These are phyloP conservation scores for Zymoseptoria crescenta DNA, from an alignment of 2,329 filamentous ascomycete genomes.

Conservation along the genomic window DNA sequence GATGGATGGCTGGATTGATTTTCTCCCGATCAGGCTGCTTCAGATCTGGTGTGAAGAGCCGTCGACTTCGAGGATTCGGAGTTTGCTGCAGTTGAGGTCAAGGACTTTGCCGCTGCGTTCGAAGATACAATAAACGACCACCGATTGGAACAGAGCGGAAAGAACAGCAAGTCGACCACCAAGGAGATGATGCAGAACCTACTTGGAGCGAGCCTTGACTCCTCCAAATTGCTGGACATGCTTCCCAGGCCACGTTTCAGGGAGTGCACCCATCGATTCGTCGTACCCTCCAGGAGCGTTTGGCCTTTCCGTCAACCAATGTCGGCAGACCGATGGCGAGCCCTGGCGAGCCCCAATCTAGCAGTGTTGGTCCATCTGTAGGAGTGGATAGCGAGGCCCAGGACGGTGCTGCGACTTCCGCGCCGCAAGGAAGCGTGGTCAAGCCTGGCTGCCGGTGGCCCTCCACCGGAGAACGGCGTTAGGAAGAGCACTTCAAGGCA, in stretches of 20 bases:
- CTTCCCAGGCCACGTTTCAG: slow-evolving; percentile 16
- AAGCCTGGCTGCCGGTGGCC: slow-evolving; percentile 7
- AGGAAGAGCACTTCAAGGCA: slow-evolving; percentile 5
- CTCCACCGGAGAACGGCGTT: slow-evolving; percentile 1
- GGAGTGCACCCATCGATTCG: not conserved
- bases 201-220: slow-evolving; percentile 4
- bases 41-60: not conserved
- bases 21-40: not conserved
- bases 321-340: slow-evolving; percentile 12
- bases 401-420: slow-evolving; percentile 11
- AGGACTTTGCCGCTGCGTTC: slow-evolving; percentile 6
- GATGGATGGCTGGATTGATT: not conserved
- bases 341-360: slow-evolving; percentile 11
- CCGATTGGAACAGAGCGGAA: slow-evolving; percentile 12
- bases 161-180: slow-evolving; percentile 14
- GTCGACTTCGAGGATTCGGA: not conserved
- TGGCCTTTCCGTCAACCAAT: slow-evolving; percentile 14
- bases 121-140: slow-evolving; percentile 14
- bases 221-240: slow-evolving; percentile 6
- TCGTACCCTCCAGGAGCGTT: slow-evolving; percentile 9
- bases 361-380: slow-evolving; percentile 12
- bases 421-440: slow-evolving; percentile 11
- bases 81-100: not conserved
- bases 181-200: slow-evolving; percentile 9
- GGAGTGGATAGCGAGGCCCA: slow-evolving; percentile 11